Base-by-base conservation (phyloP, 1,284 basidiomycete genomes). In the Puccinia coronata region DNA sequence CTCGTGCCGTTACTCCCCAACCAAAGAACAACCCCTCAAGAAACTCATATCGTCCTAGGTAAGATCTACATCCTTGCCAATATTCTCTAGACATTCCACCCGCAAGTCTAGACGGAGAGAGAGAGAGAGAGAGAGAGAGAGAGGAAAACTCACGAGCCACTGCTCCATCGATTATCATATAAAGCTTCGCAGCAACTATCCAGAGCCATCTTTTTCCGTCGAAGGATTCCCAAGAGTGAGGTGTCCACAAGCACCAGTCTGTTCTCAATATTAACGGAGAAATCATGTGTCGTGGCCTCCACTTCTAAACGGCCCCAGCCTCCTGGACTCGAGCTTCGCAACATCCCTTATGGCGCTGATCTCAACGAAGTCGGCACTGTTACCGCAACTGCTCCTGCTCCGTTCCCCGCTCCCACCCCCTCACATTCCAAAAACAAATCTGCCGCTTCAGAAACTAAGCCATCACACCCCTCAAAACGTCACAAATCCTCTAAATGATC, bases 281-380 rank as follows among this genome's bases (percentile, higher is more conserved):
- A 72, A 34, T 5, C 25, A 1, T 51, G 41, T 36, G 70, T 51
- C 31, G 47, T 53, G n/a, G 53, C 41, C 8, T 49, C 70, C 11
- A 72, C 43, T 51, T 18, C 18, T 11, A 72, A 72, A 23, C 70
- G 70, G 25, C 70, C 47, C 8, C 70, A 72, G 20, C 70, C 70
- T 5, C 47, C 47, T 14, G 70, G 70, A 55, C 20, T 72, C 2
- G 28, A 72, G 20, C 47, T 55, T 36, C 41, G 70, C 18, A 72
- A 72, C 51, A 72, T 72, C 43, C 70, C 70, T 49, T 72, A 51
- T 49, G 70, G 70, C 47, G 47, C 70, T 12, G 43, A 53, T 31
- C 49, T 18, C 8, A 3, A 67, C 2, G 28, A 16, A 12, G 59
- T 4, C 61, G 61, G 18, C 23, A 4, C 2, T 25, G 23, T 25